A percentile compares a stretch with the other conserved stretches of the same genome.
These are phyloP conservation scores for Hymenoscyphus fraxineus DNA, from an alignment of 2,329 filamentous ascomycete genomes.

Conservation along the genomic window DNA sequence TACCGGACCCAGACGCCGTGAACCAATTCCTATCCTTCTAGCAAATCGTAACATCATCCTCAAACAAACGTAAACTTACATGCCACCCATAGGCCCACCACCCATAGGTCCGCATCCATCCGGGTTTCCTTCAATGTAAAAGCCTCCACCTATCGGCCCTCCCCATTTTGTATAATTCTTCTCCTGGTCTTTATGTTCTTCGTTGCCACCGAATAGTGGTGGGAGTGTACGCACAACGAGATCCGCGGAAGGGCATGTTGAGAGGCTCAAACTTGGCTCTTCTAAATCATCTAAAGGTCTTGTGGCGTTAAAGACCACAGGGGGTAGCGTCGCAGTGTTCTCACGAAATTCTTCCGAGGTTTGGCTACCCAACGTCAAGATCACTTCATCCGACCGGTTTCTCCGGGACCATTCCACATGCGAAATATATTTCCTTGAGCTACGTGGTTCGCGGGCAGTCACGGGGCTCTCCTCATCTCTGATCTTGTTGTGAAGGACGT, in stretches of 20 bases:
- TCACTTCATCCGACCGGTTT: neutral
- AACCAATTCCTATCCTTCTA: neutral
- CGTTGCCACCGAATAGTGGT: neutral
- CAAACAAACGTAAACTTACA: neutral
- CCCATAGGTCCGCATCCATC: neutral
- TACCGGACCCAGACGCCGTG: neutral
- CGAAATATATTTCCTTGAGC: neutral
- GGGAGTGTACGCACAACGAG: neutral
- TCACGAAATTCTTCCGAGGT: neutral
- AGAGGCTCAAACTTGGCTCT: neutral
- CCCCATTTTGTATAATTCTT: neutral
- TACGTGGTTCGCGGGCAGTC: neutral
- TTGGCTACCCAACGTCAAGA: neutral
- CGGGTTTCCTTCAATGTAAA: neutral
- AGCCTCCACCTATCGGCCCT: neutral
- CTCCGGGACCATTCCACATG: neutral
- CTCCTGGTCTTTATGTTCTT: neutral
- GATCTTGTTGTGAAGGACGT: neutral
- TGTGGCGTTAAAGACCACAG: neutral
- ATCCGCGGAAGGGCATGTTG: neutral
- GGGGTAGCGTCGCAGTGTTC: neutral
- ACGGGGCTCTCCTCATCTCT: neutral
- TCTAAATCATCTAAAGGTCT: neutral
- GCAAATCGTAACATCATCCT: neutral
- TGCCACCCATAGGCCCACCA: neutral